A percentile compares a stretch with the other conserved stretches of the same genome.
phyloP scores from a whole-genome alignment of 2,329 filamentous ascomycete species.

The Elsinoe batatas region DNA sequence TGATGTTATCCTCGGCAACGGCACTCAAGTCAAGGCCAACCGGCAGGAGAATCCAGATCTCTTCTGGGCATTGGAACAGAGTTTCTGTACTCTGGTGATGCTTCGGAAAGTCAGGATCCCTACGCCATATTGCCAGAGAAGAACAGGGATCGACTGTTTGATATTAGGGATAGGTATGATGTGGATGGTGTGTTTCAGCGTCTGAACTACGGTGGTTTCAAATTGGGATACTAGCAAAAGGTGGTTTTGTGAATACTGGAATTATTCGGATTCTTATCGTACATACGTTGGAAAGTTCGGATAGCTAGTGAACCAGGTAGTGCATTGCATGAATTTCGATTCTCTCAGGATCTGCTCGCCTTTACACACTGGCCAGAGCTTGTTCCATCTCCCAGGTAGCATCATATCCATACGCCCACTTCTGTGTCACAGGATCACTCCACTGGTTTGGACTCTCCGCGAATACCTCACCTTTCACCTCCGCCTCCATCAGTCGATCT shows the following conservation, averaged over 20 bases:
- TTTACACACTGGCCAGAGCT: neutral
- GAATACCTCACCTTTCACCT: slow-evolving; percentile 32
- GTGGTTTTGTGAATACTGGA: neutral
- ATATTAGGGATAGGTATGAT: slow-evolving; percentile 32
- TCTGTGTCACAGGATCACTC: slow-evolving; percentile 38
- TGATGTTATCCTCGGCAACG: slow-evolving; percentile 22
- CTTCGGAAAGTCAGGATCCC: slow-evolving; percentile 30
- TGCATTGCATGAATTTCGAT: neutral
- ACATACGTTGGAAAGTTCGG: no score
- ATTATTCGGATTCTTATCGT: neutral
- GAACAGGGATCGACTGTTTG: slow-evolving; percentile 28
- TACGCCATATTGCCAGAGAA: slow-evolving; percentile 32
- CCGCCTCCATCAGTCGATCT: slow-evolving; percentile 15
- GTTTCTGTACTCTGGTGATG: slow-evolving; percentile 4
- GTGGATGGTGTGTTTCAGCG: slow-evolving; percentile 32
- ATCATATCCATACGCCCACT: slow-evolving; percentile 43
- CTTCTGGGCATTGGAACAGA: slow-evolving; percentile 35
- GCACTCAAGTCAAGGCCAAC: slow-evolving; percentile 30
- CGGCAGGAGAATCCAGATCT: slow-evolving; percentile 37
- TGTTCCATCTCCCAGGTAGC: slow-evolving; percentile 18
- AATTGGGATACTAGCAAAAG: slow-evolving; percentile 22
- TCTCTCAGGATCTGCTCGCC: no score
- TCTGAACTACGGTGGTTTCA: slow-evolving; percentile 37
- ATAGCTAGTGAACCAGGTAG: neutral
- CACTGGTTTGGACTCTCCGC: slow-evolving; percentile 39